Evolutionary conservation across 1,284 basidiomycete genomes (phyloP).

Genomic region (Puccinia novopanici): DNA sequence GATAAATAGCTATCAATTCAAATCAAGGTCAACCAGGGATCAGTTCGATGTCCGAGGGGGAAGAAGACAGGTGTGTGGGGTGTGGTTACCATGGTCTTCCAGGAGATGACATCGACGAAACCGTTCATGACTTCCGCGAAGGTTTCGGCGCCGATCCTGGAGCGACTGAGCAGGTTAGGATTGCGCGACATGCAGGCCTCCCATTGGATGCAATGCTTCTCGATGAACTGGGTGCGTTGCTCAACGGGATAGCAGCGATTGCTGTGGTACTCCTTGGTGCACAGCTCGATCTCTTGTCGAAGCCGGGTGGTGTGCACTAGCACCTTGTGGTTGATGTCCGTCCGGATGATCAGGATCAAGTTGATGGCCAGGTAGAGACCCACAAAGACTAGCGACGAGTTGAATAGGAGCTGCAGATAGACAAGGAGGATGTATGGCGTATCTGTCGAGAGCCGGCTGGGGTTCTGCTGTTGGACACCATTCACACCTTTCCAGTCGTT

Average conservation of each 20-base stretch:
- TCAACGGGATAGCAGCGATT: slow-evolving; percentile 39
- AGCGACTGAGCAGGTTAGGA: slow-evolving; percentile 57
- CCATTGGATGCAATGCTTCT: slow-evolving; percentile 53
- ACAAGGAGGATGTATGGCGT: slow-evolving; percentile 44
- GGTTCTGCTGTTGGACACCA: neutral
- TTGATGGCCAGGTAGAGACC: slow-evolving; percentile 32
- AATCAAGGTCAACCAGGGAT: neutral
- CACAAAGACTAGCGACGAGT: slow-evolving; percentile 31
- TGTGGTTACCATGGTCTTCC: slow-evolving; percentile 57
- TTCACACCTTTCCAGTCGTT: slow-evolving; percentile 30
- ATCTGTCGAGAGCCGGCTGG: slow-evolving; percentile 25
- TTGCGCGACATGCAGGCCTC: slow-evolving; percentile 57
- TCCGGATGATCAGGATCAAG: slow-evolving; percentile 33
- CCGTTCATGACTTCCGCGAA: slow-evolving; percentile 59
- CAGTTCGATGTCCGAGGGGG: neutral
- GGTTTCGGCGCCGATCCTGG: slow-evolving; percentile 58
- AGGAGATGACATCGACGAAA: slow-evolving; percentile 59
- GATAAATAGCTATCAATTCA: slow-evolving; percentile 27
- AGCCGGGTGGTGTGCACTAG: slow-evolving; percentile 14
- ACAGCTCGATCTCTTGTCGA: slow-evolving; percentile 41
- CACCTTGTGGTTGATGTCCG: slow-evolving; percentile 30
- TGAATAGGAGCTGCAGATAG: slow-evolving; percentile 48
- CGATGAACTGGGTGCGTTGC: slow-evolving; percentile 38
- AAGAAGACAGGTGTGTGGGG: too few relatives aligned
- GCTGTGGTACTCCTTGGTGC: slow-evolving; percentile 35